Base-by-base conservation (phyloP, 257 asterid species). In the Primulina tabacum region DNA sequence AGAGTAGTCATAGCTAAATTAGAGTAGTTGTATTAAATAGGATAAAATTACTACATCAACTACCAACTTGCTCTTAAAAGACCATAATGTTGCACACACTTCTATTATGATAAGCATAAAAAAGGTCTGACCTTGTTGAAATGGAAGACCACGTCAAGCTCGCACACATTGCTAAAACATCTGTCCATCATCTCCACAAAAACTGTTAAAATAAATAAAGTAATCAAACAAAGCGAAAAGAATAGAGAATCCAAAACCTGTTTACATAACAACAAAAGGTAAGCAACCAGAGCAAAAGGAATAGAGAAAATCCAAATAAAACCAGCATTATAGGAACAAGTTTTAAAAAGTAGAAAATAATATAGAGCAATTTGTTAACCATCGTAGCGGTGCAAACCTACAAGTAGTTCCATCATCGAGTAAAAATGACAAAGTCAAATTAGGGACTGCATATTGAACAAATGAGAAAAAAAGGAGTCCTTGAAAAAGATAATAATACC, bases 101-200 rank as follows among this genome's bases (percentile, higher is more conserved):
- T 64, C 35, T 6, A 26, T 63, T 21, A 63, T 7, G 33, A 26
- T 38, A 43, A 74, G 76, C 79, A 77, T 73, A 72, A 75, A 50
- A 47, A 28, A 71, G 43, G 69, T 71, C 81, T 65, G 37, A 94
- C 99, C 99, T 93, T 93, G 77, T 86, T 87, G 68, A 93, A 93
- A 56, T 87, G 88, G 95, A 89, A 90, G 59, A 93, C 95, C 62
- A 90, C 71, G 76, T 93, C 97, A 63, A 93, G 96, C 87, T 90
- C 99, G 60, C 99, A 89, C 50, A 90, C 99, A 61, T 89, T 92
- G 68, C 87, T 86, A 86, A 90, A 91, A 74, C 96, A 89, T 80
- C 85, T 93, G 89, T 93, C 97, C 85, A 93, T 68, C 20, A 95
- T 81, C 89, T 89, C 99, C 77, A 93, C 99, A 55, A 90, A 90